A percentile compares a stretch with the other conserved stretches of the same genome.
Conservation (phyloP, 805 yeast species). For the Teunomyces panamensis region DNA sequence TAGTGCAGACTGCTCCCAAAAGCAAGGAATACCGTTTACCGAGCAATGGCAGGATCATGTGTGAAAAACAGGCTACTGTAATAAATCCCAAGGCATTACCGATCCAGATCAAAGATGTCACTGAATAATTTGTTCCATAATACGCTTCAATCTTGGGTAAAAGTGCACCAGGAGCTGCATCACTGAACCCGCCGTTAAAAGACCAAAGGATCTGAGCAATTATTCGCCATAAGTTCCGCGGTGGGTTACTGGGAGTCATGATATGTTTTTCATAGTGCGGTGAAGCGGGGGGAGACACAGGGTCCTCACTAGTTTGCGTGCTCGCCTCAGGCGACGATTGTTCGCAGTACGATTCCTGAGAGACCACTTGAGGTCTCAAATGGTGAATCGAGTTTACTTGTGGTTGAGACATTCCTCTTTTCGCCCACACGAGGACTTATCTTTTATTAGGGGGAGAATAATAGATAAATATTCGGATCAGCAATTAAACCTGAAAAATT, state of each 20-base stretch:
- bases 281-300: neutral
- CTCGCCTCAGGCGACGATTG: neutral
- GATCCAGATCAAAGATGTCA: conserved; percentile 59
- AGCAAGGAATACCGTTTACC: conserved; percentile 41
- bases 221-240: conserved; percentile 42
- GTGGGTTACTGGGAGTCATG: conserved; percentile 43
- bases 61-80: conserved; percentile 47
- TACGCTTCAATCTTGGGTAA: conserved; percentile 51
- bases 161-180: conserved; percentile 62
- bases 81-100: conserved; percentile 57
- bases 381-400: neutral
- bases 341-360: neutral
- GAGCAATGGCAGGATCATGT: conserved; percentile 37
- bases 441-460: neutral
- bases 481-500: neutral
- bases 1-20: conserved; percentile 34
- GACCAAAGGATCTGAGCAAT: conserved; percentile 40
- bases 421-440: neutral
- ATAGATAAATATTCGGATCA: no score
- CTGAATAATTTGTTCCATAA: conserved; percentile 47
- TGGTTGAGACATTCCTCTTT: neutral
- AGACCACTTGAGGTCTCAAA: neutral
- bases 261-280: neutral
- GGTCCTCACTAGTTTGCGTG: neutral
- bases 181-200: conserved; percentile 44